Evolutionary conservation across 2,329 filamentous ascomycete genomes (phyloP).

Genomic region (Aspergillus sp.): DNA sequence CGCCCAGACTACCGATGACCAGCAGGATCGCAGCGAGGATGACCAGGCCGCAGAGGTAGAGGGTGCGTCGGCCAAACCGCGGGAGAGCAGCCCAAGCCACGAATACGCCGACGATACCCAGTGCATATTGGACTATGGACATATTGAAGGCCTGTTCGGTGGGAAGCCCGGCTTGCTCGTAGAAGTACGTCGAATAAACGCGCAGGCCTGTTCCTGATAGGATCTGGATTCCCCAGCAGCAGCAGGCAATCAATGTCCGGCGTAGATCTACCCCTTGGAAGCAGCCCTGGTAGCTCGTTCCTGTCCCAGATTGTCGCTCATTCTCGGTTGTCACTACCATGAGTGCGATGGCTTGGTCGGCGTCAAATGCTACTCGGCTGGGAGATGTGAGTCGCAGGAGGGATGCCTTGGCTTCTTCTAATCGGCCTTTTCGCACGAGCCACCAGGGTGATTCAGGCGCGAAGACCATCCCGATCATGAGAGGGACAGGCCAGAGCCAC

Average conservation of each 20-base stretch:
- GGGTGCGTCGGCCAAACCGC: slow-evolving; percentile 64
- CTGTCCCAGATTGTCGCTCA: slow-evolving; percentile 32
- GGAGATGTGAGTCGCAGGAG: slow-evolving; percentile 51
- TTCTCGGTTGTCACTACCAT: slow-evolving; percentile 51
- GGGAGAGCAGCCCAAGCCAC: slow-evolving; percentile 63
- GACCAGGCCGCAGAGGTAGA: slow-evolving; percentile 62
- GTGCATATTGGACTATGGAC: slow-evolving; percentile 46
- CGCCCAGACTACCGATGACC: slow-evolving; percentile 56
- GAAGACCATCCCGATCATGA: slow-evolving; percentile 53
- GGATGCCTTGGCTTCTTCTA: slow-evolving; percentile 47
- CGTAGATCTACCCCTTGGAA: slow-evolving; percentile 56
- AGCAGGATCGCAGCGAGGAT: slow-evolving; percentile 57
- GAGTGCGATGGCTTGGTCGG: slow-evolving; percentile 54
- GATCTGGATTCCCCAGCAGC: background rate
- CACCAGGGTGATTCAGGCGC: slow-evolving; percentile 55
- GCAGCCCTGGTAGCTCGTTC: slow-evolving; percentile 51
- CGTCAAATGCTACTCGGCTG: slow-evolving; percentile 34
- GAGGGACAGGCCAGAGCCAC: slow-evolving; percentile 60
- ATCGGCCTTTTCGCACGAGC: slow-evolving; percentile 51
- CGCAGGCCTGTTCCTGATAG: too few relatives aligned
- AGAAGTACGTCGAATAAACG: too few relatives aligned
- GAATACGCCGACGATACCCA: slow-evolving; percentile 54
- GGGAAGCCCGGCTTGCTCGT: too few relatives aligned
- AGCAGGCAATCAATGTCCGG: slow-evolving; percentile 56
- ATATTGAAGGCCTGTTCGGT: too few relatives aligned